Evolutionary conservation across 1,139 yeast genomes (phyloP), one percentile per base, ranked within the genome.

Genomic region (Nakaseomyces delphensis): DNA sequence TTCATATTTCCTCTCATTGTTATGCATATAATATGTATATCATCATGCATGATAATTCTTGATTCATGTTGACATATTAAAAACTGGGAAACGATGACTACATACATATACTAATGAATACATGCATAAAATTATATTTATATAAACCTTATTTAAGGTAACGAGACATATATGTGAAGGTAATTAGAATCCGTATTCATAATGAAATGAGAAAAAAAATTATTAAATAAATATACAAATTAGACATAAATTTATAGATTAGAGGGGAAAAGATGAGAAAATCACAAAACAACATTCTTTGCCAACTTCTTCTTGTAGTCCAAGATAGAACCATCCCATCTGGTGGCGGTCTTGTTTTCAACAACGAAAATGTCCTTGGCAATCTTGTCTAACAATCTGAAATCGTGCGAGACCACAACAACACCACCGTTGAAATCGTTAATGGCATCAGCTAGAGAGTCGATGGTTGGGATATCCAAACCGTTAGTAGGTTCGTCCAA

Each of bases 401-500:
- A 91, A 74, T 91, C 99, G 77, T 91, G 99, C 49, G 97, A 87
- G 52, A 91, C 98, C 49, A 91, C 95, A 53, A 87, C 95, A 45
- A 91, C 96, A 74, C 98, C 98, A 69, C 98, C 98, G 60, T 81
- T 84, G 74, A 84, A 93, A 33, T 78, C 83, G 55, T 86, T 80
- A 63, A 93, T 89, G 50, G 98, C 98, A 47, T 83, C 95, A 45
- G 97, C 98, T 61, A 91, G 75, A 36, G 98, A 91, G 69, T 93
- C 98, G 62, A 91, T 91, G 39, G 98, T 89, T 59, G 96, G 85
- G 59, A 93, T 89, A 73, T 93, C 98, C 68, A 93, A 76, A 76
- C 97, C 98, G 76, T 91, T 91, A 56, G 98, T 91, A 77, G 98
- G 98, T 80, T 93, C 98, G 73, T 91, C 98, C 70, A 91, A 75